phyloP scores from a whole-genome alignment of 2,329 filamentous ascomycete species.

The Ceratocystis variospora region DNA sequence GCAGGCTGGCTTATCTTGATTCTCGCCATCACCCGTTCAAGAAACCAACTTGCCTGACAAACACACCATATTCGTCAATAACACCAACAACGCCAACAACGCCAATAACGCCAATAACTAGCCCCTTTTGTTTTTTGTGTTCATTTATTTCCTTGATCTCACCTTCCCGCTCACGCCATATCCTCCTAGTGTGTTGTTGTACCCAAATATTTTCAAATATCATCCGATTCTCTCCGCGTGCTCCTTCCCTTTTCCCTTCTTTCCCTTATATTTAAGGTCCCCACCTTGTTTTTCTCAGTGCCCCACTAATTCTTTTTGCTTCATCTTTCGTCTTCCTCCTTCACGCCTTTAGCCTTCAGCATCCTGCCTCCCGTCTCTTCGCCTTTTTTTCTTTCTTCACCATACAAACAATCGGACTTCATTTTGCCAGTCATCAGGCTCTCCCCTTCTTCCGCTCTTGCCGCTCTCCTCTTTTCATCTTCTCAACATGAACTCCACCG shows the following conservation, averaged over 20 bases:
- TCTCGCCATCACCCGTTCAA: neutral
- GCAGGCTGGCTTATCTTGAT: neutral
- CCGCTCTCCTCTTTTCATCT: neutral
- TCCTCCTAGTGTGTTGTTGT: neutral
- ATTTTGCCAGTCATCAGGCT: neutral
- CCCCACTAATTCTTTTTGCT: slow-evolving; percentile 4
- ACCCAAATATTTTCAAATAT: neutral
- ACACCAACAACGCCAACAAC: too few relatives aligned
- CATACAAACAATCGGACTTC: neutral
- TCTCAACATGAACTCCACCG: slow-evolving; percentile 40
- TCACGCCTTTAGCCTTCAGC: neutral
- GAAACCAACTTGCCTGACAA: neutral
- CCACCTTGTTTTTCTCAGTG: neutral
- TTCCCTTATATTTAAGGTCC: neutral
- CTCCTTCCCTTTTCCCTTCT: slow-evolving; percentile 3
- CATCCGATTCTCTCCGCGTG: slow-evolving; percentile 8
- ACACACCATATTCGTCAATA: neutral
- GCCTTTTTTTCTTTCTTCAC: neutral
- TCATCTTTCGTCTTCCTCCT: neutral
- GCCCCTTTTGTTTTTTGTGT: too few relatives aligned
- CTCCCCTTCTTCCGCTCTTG: neutral
- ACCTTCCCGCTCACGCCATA: neutral
- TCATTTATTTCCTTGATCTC: neutral
- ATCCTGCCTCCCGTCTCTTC: neutral
- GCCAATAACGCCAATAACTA: neutral